Percentiles rank a stretch among this genome's conserved stretches.
phyloP scores from a whole-genome alignment of 768 basidiomycete species.

The Clitopilus hobsonii region DNA sequence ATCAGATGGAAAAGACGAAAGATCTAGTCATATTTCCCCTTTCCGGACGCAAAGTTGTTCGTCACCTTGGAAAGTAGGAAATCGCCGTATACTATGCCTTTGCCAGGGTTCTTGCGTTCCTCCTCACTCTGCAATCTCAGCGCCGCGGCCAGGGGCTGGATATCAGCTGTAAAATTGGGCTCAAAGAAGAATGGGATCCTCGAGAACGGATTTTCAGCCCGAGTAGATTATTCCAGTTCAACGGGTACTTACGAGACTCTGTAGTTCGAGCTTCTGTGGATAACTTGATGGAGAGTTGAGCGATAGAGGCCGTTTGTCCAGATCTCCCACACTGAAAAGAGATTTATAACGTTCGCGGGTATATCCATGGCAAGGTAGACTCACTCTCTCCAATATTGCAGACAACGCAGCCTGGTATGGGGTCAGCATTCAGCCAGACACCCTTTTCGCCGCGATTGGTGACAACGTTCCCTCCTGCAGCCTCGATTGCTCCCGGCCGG shows the following conservation, averaged over 20 bases:
- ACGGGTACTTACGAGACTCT: slow-evolving; percentile 65
- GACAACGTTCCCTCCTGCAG: slow-evolving; percentile 32
- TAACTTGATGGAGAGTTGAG: slow-evolving; percentile 86
- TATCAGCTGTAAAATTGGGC: slow-evolving; percentile 72
- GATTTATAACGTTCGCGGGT: neutral
- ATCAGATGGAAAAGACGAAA: neutral
- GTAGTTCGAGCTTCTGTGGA: slow-evolving; percentile 74
- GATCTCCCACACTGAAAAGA: slow-evolving; percentile 75
- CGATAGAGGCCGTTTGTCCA: slow-evolving; percentile 86
- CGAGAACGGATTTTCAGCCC: slow-evolving; percentile 4
- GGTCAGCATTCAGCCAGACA: slow-evolving; percentile 81
- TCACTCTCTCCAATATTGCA: slow-evolving; percentile 91
- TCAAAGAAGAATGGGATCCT: slow-evolving; percentile 95
- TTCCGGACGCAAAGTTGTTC: slow-evolving; percentile 56
- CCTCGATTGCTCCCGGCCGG: slow-evolving; percentile 27
- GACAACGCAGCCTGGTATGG: slow-evolving; percentile 77
- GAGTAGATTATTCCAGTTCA: neutral
- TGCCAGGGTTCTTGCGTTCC: slow-evolving; percentile 14
- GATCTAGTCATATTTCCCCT: slow-evolving; percentile 31
- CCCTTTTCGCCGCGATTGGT: slow-evolving; percentile 58
- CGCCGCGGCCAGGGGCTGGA: slow-evolving; percentile 64
- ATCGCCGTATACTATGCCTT: slow-evolving; percentile 69
- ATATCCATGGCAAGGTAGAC: slow-evolving; percentile 16
- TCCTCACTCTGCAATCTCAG: slow-evolving; percentile 33
- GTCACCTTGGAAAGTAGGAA: slow-evolving; percentile 72